A percentile compares a stretch with the other conserved stretches of the same genome.
These are phyloP conservation scores for Hyphodiscus hymeniophilus DNA, from an alignment of 495 filamentous ascomycete genomes.

Conservation along the genomic window DNA sequence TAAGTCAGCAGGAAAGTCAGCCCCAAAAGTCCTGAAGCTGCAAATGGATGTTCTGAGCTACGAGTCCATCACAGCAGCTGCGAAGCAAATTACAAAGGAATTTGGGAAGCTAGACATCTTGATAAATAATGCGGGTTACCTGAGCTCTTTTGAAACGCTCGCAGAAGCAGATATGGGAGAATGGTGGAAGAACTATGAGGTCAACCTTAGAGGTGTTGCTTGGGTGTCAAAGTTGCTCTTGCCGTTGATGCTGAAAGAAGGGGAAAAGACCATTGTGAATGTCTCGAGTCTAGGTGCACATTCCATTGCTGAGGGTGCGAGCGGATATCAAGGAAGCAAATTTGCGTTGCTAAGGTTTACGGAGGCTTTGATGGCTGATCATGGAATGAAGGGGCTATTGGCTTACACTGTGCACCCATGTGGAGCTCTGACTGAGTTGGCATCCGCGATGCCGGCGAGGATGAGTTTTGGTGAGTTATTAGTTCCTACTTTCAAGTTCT, in stretches of 20 bases:
- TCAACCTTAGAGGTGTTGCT: conserved; percentile 36
- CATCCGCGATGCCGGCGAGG: too few relatives aligned
- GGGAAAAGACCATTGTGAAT: conserved; percentile 36
- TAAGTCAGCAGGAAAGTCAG: conserved; percentile 21
- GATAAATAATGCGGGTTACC: conserved; percentile 49
- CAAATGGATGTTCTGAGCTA: conserved; percentile 37
- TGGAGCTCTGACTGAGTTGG: conserved; percentile 21
- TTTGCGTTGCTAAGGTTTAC: conserved; percentile 39
- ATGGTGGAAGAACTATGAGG: conserved; percentile 33
- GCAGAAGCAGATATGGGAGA: conserved; percentile 23
- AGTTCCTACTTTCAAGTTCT: neutral
- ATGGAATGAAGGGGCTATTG: conserved; percentile 36
- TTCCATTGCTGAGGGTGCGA: conserved; percentile 18
- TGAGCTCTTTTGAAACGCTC: conserved; percentile 26
- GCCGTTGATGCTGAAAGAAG: conserved; percentile 32
- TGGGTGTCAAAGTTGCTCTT: conserved; percentile 33
- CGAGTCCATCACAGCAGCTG: conserved; percentile 30
- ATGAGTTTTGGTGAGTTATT: neutral
- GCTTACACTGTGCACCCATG: conserved; percentile 38
- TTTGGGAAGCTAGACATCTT: conserved; percentile 44
- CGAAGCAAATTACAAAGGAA: conserved; percentile 23
- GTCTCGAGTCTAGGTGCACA: conserved; percentile 37
- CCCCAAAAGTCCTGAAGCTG: conserved; percentile 25
- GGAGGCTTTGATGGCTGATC: conserved; percentile 37
- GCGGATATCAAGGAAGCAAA: conserved; percentile 39